A percentile compares a stretch with the other conserved stretches of the same genome.
Evolutionary conservation across 495 filamentous ascomycete genomes (phyloP).

Genomic region (Bacidia gigantensis): DNA sequence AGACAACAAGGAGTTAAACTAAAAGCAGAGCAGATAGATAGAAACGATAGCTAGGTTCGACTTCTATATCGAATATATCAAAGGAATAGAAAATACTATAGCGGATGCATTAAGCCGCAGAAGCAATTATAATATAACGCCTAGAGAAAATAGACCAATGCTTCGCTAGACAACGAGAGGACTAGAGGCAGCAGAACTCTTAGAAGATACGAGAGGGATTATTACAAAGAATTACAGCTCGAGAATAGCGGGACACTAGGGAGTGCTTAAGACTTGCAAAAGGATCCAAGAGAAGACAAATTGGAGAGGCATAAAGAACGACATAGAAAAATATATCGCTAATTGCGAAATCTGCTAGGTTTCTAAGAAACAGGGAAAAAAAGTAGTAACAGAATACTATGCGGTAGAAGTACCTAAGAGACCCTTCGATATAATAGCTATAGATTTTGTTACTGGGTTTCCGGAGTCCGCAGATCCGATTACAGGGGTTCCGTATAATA

Average conservation of each 20-base stretch:
- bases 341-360: neutral
- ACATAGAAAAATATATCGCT: neutral
- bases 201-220: neutral
- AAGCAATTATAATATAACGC: neutral
- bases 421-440: neutral
- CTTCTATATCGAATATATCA: neutral
- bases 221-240: constrained; percentile 1
- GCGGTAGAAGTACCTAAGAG: neutral
- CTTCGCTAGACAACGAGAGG: neutral
- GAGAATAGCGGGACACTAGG: neutral
- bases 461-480: neutral
- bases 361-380: neutral
- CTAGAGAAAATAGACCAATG: neutral
- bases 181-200: neutral
- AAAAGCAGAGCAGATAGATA: neutral
- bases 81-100: neutral
- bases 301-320: neutral
- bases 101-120: neutral
- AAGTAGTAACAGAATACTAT: neutral
- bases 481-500: neutral
- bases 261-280: neutral
- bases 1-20: neutral
- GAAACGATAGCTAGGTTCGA: neutral
- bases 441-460: constrained; percentile 1
- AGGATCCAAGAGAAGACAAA: neutral